These are phyloP conservation scores for Nidula microcarpa DNA, from an alignment of 768 basidiomycete species.

Conservation along the genomic window DNA sequence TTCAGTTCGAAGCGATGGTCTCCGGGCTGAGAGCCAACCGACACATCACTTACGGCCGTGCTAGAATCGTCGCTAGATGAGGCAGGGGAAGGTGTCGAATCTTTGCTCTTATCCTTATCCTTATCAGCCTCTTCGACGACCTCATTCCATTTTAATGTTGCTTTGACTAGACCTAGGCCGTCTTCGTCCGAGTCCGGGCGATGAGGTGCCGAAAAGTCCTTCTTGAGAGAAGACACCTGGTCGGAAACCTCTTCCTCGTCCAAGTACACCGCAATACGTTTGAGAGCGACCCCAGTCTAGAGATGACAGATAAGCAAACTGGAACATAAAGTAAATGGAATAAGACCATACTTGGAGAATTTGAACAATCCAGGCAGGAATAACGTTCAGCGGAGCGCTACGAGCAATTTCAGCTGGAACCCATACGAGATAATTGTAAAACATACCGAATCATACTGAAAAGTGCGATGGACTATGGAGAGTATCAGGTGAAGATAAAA, in stretches of 20 bases:
- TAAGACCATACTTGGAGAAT: constrained; percentile 54
- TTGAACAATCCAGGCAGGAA: constrained; percentile 78
- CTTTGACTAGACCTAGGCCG: constrained; percentile 56
- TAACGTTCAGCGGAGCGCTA: constrained; percentile 70
- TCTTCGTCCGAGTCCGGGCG: constrained; percentile 18
- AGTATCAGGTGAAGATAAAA: not conserved
- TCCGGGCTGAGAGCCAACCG: not conserved
- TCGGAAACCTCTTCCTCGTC: constrained; percentile 68
- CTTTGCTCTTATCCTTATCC: constrained; percentile 6
- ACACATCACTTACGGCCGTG: not conserved
- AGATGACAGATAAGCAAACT: not conserved
- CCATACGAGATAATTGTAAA: not conserved
- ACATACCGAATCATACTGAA: constrained; percentile 79
- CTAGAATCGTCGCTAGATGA: not conserved
- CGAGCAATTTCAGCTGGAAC: not conserved
- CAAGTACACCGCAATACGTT: constrained; percentile 66
- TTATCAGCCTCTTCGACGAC: constrained; percentile 24
- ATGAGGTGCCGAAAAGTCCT: constrained; percentile 22
- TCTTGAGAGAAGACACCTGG: constrained; percentile 63
- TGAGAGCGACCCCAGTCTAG: constrained; percentile 59
- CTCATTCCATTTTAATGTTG: constrained; percentile 62
- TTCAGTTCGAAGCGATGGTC: constrained; percentile 61
- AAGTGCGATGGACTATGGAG: constrained; percentile 62
- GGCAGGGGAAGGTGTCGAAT: constrained; percentile 5
- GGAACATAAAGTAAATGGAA: not conserved